Percentiles rank a stretch among this genome's conserved stretches.
Conservation (phyloP, 2,329 filamentous ascomycete species). For the Fusarium neocosmosporiellum region DNA sequence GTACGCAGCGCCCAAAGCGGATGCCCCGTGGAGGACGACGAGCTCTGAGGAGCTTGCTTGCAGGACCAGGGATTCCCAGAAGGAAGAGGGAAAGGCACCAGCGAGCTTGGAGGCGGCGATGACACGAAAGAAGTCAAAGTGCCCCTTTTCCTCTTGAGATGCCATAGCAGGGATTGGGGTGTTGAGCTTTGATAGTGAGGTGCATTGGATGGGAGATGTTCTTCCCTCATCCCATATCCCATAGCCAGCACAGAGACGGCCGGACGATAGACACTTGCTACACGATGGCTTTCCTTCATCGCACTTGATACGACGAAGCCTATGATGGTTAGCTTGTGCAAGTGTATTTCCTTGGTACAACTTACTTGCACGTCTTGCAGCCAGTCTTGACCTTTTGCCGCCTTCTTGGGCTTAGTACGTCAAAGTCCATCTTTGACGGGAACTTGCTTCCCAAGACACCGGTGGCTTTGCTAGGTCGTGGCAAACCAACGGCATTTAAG, state of each 20-base stretch:
- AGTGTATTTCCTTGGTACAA: rapidly evolving
- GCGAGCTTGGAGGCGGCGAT: neutral
- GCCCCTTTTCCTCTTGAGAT: neutral
- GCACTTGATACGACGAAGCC: neutral
- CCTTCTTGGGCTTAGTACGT: neutral
- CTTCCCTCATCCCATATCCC: neutral
- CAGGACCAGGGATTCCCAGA: neutral
- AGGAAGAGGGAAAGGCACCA: neutral
- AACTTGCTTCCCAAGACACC: neutral
- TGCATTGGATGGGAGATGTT: neutral
- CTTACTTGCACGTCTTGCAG: neutral
- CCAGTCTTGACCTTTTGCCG: neutral
- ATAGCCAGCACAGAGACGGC: neutral
- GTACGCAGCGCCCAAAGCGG: neutral
- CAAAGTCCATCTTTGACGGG: neutral
- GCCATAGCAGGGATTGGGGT: neutral
- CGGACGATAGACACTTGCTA: neutral
- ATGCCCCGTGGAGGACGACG: neutral
- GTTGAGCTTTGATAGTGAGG: neutral
- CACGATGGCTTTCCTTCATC: neutral
- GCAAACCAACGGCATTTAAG: neutral
- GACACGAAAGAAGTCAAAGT: neutral
- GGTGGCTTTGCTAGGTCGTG: neutral
- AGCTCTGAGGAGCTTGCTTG: neutral
- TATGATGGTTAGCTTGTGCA: neutral